Conservation (phyloP, 1,284 basidiomycete species). For the Cryptococcus maquisensis region DNA sequence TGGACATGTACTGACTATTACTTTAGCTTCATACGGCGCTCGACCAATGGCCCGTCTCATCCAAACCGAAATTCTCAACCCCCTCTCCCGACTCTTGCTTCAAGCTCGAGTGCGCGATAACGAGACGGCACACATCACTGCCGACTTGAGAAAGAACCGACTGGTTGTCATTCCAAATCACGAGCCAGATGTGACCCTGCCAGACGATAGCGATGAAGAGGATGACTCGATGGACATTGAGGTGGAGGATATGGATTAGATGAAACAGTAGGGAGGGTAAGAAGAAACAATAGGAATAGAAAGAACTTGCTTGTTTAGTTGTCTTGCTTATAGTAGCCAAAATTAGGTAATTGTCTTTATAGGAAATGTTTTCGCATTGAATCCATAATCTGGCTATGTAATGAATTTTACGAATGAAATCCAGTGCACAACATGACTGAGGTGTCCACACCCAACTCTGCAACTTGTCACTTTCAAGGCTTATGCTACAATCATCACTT, state of each 20-base stretch:
- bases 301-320: not conserved
- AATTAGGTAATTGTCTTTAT: not conserved
- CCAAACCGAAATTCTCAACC: conserved; percentile 89
- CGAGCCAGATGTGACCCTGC: conserved; percentile 40
- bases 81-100: conserved; percentile 80
- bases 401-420: too few relatives aligned
- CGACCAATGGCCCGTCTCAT: conserved; percentile 88
- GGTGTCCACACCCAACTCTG: too few relatives aligned
- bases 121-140: conserved; percentile 69
- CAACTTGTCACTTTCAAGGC: too few relatives aligned
- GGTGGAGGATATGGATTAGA: conserved; percentile 49
- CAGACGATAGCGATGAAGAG: conserved; percentile 38
- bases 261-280: too few relatives aligned
- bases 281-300: not conserved
- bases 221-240: conserved; percentile 47
- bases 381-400: too few relatives aligned
- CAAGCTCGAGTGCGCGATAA: conserved; percentile 78
- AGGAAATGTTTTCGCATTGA: too few relatives aligned
- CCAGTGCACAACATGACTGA: too few relatives aligned
- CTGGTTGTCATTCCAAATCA: conserved; percentile 83
- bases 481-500: too few relatives aligned
- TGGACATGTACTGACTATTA: not conserved
- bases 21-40: conserved; percentile 67
- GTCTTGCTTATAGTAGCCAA: not conserved
- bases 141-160: conserved; percentile 79